phyloP scores from a whole-genome alignment of 1,284 basidiomycete genomes.

The Ceraceosorus guamensis region DNA sequence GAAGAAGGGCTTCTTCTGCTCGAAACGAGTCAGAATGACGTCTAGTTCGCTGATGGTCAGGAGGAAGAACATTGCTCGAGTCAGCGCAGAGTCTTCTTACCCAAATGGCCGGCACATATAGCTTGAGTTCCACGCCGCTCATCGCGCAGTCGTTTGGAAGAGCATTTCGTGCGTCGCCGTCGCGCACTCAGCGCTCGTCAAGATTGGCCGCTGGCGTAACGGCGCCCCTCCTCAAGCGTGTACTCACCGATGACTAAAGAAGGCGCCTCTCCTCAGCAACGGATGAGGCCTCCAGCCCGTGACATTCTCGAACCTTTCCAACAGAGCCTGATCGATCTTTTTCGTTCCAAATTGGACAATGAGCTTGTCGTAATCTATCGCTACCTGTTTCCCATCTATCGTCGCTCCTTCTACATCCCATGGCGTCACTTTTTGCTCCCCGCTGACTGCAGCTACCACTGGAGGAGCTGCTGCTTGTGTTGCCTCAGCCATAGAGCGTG shows the following conservation, averaged over 20 bases:
- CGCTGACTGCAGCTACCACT: background rate
- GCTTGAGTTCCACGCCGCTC: too few relatives aligned
- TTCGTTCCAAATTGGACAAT: conserved; percentile 89
- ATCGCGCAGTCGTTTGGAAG: too few relatives aligned
- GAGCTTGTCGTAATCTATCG: conserved; percentile 87
- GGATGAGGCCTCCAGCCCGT: conserved; percentile 88
- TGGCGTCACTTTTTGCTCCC: conserved; percentile 77
- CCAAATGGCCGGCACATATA: too few relatives aligned
- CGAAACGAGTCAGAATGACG: conserved; percentile 86
- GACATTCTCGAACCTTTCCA: conserved; percentile 82
- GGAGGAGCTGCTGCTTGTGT: background rate
- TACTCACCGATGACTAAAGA: conserved; percentile 89
- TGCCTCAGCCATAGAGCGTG: too few relatives aligned
- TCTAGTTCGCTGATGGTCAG: conserved; percentile 68
- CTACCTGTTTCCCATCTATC: conserved; percentile 71
- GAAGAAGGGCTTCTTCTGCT: conserved; percentile 95
- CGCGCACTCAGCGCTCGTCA: too few relatives aligned
- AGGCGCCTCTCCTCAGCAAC: conserved; percentile 82
- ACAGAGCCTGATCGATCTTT: conserved; percentile 65
- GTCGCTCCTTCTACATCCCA: conserved; percentile 96
- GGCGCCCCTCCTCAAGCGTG: background rate
- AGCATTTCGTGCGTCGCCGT: too few relatives aligned
- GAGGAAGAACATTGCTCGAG: background rate
- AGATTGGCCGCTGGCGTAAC: background rate
- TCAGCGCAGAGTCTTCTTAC: too few relatives aligned